Evolutionary conservation across 2,329 filamentous ascomycete species (phyloP).

Genomic region (Colletotrichum sp.): DNA sequence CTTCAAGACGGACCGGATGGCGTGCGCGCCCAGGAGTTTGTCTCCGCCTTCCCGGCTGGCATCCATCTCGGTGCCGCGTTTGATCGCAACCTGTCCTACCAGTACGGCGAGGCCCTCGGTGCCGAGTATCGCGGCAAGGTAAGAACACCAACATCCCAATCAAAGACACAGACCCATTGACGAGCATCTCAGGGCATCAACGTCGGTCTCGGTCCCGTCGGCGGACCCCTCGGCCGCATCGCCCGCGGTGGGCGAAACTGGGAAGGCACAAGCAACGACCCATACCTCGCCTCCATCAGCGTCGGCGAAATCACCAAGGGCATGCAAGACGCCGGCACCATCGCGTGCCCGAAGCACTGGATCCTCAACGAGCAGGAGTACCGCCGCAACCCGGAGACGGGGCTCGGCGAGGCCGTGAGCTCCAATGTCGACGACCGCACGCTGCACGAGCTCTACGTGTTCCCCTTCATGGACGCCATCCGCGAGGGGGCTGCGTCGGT

Average conservation of each 20-base stretch:
- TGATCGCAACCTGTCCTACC: slow-evolving; percentile 76
- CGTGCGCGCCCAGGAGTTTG: slow-evolving; percentile 55
- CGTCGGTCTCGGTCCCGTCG: slow-evolving; percentile 55
- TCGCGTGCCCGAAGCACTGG: slow-evolving; percentile 57
- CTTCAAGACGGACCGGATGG: slow-evolving; percentile 81
- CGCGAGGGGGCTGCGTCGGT: slow-evolving; percentile 67
- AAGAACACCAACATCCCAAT: slow-evolving; percentile 59
- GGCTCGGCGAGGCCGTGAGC: slow-evolving; percentile 53
- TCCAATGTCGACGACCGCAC: slow-evolving; percentile 68
- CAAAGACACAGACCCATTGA: background rate
- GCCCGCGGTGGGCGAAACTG: slow-evolving; percentile 79
- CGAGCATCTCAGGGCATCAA: background rate
- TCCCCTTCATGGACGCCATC: slow-evolving; percentile 73
- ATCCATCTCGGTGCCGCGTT: slow-evolving; percentile 81
- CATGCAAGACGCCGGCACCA: slow-evolving; percentile 50
- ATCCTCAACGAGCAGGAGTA: slow-evolving; percentile 74
- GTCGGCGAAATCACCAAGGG: slow-evolving; percentile 66
- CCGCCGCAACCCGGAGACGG: slow-evolving; percentile 49
- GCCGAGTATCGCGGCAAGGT: slow-evolving; percentile 37
- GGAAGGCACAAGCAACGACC: slow-evolving; percentile 83
- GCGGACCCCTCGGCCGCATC: slow-evolving; percentile 76
- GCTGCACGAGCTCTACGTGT: slow-evolving; percentile 70
- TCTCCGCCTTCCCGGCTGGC: slow-evolving; percentile 73
- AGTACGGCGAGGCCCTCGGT: slow-evolving; percentile 72
- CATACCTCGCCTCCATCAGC: slow-evolving; percentile 71